phyloP scores from a whole-genome alignment of 2,329 filamentous ascomycete genomes.

The Cercospora sojina region DNA sequence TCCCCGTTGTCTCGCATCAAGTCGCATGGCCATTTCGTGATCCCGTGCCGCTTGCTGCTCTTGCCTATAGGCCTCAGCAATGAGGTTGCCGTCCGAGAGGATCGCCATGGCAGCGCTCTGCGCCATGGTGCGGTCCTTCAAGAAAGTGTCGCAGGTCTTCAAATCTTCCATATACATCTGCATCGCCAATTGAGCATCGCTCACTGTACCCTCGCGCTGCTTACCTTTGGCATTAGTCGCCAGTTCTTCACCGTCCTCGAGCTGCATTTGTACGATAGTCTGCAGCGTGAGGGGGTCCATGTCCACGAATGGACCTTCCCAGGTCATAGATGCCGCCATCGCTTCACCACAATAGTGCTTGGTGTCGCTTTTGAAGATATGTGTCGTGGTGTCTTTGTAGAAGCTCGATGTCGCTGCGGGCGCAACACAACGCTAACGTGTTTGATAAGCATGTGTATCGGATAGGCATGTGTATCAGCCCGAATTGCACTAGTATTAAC shows the following conservation, averaged over 20 bases:
- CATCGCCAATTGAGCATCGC: constrained; percentile 27
- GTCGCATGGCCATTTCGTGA: constrained; percentile 22
- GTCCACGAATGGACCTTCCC: constrained; percentile 17
- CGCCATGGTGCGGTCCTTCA: constrained; percentile 28
- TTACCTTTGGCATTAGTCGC: constrained; percentile 23
- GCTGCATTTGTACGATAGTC: constrained; percentile 49
- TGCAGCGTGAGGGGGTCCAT: constrained; percentile 20
- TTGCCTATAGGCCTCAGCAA: constrained; percentile 16
- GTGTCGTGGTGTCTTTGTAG: too few relatives aligned
- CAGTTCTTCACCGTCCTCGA: constrained; percentile 54
- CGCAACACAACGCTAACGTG: too few relatives aligned
- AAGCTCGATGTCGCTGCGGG: neutral
- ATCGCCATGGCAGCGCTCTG: constrained; percentile 28
- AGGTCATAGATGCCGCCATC: constrained; percentile 12
- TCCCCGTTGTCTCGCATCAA: constrained; percentile 4
- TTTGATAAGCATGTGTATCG: too few relatives aligned
- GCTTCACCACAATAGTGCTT: too few relatives aligned
- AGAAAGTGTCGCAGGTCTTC: constrained; percentile 13
- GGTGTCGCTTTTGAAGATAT: too few relatives aligned
- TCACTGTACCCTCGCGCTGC: constrained; percentile 23
- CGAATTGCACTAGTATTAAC: too few relatives aligned
- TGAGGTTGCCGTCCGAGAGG: constrained; percentile 19
- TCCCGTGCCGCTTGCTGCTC: constrained; percentile 29
- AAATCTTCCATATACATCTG: constrained; percentile 32
- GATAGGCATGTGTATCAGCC: too few relatives aligned